phyloP scores from a whole-genome alignment of 2,329 filamentous ascomycete genomes.

The Aspergillaceae sp. region DNA sequence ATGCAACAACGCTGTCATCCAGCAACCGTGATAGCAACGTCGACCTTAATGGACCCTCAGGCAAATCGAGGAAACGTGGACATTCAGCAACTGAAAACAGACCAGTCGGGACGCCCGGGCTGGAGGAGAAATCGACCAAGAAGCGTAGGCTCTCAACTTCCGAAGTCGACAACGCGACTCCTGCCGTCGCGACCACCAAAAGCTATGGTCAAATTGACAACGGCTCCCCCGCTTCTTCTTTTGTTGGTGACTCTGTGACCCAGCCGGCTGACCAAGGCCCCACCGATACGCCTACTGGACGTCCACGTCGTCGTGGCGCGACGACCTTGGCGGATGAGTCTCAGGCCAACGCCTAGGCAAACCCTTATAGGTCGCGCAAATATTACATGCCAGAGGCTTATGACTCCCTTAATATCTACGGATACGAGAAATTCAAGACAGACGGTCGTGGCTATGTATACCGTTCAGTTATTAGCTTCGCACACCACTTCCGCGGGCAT shows the following conservation, averaged over 20 bases:
- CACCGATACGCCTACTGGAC: slow-evolving; percentile 9
- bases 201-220: neutral
- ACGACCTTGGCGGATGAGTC: slow-evolving; percentile 13
- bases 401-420: neutral
- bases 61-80: too few relatives aligned
- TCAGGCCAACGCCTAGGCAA: slow-evolving; percentile 12
- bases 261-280: neutral
- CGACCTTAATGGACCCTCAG: too few relatives aligned
- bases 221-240: neutral
- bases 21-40: too few relatives aligned
- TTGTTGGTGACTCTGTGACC: neutral
- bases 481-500: too few relatives aligned
- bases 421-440: neutral
- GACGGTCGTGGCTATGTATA: neutral
- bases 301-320: slow-evolving; percentile 16
- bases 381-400: slow-evolving; percentile 7
- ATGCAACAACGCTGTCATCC: neutral
- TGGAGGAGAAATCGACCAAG: neutral
- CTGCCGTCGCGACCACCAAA: neutral
- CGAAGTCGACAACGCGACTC: neutral
- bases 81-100: neutral
- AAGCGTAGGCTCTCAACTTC: neutral
- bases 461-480: neutral
- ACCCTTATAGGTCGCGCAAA: slow-evolving; percentile 9
- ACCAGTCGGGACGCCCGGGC: neutral